Conservation (phyloP, 106 monocot genomes). For the Acorus gramineus region DNA sequence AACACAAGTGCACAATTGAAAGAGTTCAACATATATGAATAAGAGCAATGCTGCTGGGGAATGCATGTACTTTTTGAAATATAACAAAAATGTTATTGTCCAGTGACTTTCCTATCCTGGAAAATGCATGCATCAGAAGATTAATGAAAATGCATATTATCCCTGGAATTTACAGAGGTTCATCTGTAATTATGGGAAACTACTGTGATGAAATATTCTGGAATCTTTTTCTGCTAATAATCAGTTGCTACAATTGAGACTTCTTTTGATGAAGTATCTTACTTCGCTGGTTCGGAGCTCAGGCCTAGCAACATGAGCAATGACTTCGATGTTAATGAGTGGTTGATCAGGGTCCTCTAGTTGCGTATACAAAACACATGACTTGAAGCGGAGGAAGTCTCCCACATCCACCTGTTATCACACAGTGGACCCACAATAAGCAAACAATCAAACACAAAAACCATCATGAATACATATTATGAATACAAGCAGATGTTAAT, state of each 20-base stretch:
- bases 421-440: neutral
- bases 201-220: no score
- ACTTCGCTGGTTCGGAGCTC: slow-evolving; percentile 94
- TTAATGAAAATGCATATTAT: no score
- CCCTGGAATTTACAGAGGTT: no score
- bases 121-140: no score
- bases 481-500: neutral
- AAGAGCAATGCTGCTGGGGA: neutral
- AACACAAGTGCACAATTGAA: neutral
- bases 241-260: no score
- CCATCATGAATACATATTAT: neutral
- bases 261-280: neutral
- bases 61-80: neutral
- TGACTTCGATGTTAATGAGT: slow-evolving; percentile 84
- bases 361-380: slow-evolving; percentile 92
- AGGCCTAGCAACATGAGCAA: slow-evolving; percentile 90
- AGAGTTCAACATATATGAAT: neutral
- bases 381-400: slow-evolving; percentile 88
- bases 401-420: slow-evolving; percentile 79
- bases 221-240: no score
- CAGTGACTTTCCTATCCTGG: no score
- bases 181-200: no score
- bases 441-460: neutral
- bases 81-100: no score
- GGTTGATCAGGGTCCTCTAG: slow-evolving; percentile 70